These are phyloP conservation scores for Austroboletus niveus DNA, from an alignment of 1,284 basidiomycete species.

Conservation along the genomic window DNA sequence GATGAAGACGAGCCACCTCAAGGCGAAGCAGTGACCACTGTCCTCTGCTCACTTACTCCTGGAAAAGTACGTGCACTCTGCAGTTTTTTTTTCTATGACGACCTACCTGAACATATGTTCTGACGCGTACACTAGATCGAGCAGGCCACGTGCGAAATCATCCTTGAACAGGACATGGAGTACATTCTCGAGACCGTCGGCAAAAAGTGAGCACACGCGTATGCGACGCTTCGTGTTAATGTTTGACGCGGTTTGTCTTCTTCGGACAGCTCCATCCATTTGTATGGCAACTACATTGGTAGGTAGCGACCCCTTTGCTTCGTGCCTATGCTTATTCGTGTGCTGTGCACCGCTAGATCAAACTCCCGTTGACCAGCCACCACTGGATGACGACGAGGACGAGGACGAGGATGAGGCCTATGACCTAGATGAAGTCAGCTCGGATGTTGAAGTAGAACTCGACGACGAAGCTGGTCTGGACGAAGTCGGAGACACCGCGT, in stretches of 20 bases:
- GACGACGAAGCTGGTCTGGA: slow-evolving; percentile 59
- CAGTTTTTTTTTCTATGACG: background rate
- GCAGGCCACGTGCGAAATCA: slow-evolving; percentile 74
- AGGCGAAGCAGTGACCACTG: slow-evolving; percentile 41
- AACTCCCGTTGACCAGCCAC: slow-evolving; percentile 45
- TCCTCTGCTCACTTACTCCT: slow-evolving; percentile 70
- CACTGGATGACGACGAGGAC: slow-evolving; percentile 42
- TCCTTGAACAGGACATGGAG: slow-evolving; percentile 71
- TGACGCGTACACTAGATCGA: slow-evolving; percentile 57
- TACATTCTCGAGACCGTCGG: slow-evolving; percentile 76
- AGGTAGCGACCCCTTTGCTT: background rate
- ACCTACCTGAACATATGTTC: slow-evolving; percentile 4
- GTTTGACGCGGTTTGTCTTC: background rate
- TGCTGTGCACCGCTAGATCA: slow-evolving; percentile 41
- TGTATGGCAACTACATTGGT: slow-evolving; percentile 92
- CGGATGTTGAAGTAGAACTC: slow-evolving; percentile 74
- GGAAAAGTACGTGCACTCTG: slow-evolving; percentile 51
- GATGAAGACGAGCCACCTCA: slow-evolving; percentile 50
- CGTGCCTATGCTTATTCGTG: background rate
- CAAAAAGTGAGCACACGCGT: slow-evolving; percentile 63
- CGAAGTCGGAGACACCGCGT: slow-evolving; percentile 51
- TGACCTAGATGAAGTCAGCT: slow-evolving; percentile 69
- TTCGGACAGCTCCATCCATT: slow-evolving; percentile 65
- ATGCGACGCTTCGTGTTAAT: background rate
- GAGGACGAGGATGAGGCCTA: slow-evolving; percentile 56